phyloP scores from a whole-genome alignment of 148 eudicot species.

The Spergularia bocconei region DNA sequence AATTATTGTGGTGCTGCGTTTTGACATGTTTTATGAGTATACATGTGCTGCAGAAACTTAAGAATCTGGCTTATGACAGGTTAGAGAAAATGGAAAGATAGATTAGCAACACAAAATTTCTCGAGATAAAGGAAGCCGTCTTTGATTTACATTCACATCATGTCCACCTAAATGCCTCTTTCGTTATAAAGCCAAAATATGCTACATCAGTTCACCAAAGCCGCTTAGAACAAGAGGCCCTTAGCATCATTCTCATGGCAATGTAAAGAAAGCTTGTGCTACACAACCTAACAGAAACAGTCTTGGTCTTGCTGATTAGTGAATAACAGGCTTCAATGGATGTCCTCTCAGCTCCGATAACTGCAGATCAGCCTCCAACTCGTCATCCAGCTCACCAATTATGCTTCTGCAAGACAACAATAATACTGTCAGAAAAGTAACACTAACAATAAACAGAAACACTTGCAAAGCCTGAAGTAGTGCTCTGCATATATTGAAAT shows the following conservation, averaged over 20 bases:
- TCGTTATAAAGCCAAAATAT: conserved; percentile 4
- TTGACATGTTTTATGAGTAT: too few species aligned
- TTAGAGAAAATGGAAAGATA: not conserved
- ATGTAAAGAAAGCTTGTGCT: conserved; percentile 1
- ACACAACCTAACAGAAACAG: not conserved
- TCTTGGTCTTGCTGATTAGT: conserved; percentile 29
- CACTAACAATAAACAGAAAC: not conserved
- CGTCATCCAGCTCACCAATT: conserved; percentile 87
- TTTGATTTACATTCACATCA: conserved; percentile 12
- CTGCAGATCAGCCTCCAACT: conserved; percentile 67
- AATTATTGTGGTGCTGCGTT: too few species aligned
- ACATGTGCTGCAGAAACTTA: too few species aligned
- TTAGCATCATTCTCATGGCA: conserved; percentile 3
- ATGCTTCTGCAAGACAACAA: conserved; percentile 56
- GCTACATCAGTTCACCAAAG: conserved; percentile 15
- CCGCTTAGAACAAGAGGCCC: conserved; percentile 5
- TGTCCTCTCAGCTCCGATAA: conserved; percentile 72
- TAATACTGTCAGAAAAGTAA: not conserved
- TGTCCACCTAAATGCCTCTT: not conserved
- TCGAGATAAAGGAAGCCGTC: not conserved
- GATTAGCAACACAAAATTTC: not conserved
- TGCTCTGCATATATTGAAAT: not conserved
- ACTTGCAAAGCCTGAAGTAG: not conserved
- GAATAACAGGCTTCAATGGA: conserved; percentile 79
- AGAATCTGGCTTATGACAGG: too few species aligned